Evolutionary conservation across 345 rosid species (phyloP).

Genomic region (Hypericum androsaemum): DNA sequence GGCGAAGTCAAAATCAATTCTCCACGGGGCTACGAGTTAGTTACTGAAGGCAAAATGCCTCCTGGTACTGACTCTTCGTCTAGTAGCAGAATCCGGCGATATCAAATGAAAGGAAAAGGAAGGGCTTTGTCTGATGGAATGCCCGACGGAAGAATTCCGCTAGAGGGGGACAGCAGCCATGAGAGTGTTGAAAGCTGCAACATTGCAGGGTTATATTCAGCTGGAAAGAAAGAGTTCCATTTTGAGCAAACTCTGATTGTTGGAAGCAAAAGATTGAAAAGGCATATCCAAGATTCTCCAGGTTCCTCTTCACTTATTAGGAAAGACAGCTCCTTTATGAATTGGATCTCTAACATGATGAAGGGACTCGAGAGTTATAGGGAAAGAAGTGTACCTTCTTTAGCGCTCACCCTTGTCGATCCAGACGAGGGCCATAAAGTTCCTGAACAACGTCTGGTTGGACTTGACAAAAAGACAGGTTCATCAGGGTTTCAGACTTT

Average conservation of each 20-base stretch:
- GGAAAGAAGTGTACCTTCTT: constrained; percentile 27
- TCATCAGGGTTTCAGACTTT: constrained; percentile 60
- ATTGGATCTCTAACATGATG: constrained; percentile 83
- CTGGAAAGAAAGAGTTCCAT: constrained; percentile 40
- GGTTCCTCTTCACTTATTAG: constrained; percentile 40
- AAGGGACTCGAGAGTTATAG: constrained; percentile 51
- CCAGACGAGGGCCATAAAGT: constrained; percentile 20
- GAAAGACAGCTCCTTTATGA: constrained; percentile 80
- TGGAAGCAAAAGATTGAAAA: constrained; percentile 56
- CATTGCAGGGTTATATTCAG: constrained; percentile 34
- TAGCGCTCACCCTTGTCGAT: constrained; percentile 28
- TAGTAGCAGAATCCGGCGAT: constrained; percentile 22
- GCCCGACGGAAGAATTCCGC: constrained; percentile 24
- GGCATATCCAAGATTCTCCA: constrained; percentile 33
- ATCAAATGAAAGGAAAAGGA: constrained; percentile 43
- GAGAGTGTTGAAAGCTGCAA: constrained; percentile 91
- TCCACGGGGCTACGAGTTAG: too few species aligned
- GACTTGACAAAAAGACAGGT: constrained; percentile 17
- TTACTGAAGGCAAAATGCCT: constrained; percentile 16
- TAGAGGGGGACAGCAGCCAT: constrained; percentile 49
- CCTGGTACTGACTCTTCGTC: constrained; percentile 20
- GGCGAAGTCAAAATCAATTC: too few species aligned
- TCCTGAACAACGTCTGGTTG: constrained; percentile 14
- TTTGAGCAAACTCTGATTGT: constrained; percentile 43
- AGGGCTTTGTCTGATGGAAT: constrained; percentile 54